Evolutionary conservation across 192 early-diverging fungal genomes (phyloP).

Genomic region (Coemansia sp.): DNA sequence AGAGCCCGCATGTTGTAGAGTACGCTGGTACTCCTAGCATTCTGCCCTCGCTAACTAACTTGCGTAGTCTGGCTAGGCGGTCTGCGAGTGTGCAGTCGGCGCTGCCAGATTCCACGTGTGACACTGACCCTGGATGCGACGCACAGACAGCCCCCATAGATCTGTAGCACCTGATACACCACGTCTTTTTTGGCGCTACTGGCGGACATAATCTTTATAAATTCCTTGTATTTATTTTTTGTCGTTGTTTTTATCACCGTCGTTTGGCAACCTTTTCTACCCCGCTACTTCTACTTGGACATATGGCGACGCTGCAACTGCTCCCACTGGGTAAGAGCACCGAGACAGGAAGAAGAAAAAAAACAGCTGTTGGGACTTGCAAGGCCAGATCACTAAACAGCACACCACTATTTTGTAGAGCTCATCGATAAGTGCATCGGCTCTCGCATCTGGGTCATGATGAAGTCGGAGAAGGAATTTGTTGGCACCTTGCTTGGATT

Average conservation of each 20-base stretch:
- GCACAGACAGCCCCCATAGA: conserved; percentile 11
- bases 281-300: too few relatives aligned
- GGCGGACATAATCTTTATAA: not conserved
- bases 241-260: not conserved
- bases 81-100: conserved; percentile 38
- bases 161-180: not conserved
- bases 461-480: conserved; percentile 98
- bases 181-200: not conserved
- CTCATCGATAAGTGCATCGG: conserved; percentile 99
- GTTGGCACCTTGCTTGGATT: conserved; percentile 96
- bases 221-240: not conserved
- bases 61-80: conserved; percentile 43
- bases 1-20: conserved; percentile 22
- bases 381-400: not conserved
- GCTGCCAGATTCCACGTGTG: not conserved
- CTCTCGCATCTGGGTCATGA: conserved; percentile 95
- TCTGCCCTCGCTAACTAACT: conserved; percentile 43
- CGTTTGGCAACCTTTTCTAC: not conserved
- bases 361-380: not conserved
- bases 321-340: conserved; percentile 53
- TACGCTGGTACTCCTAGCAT: conserved; percentile 48
- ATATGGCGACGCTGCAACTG: conserved; percentile 56
- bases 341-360: not conserved
- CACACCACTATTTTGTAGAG: conserved; percentile 64
- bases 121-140: not conserved